A percentile compares a stretch with the other conserved stretches of the same genome.
Evolutionary conservation across 305 asterid genomes (phyloP).

Genomic region (Solanum aculeatissimum): DNA sequence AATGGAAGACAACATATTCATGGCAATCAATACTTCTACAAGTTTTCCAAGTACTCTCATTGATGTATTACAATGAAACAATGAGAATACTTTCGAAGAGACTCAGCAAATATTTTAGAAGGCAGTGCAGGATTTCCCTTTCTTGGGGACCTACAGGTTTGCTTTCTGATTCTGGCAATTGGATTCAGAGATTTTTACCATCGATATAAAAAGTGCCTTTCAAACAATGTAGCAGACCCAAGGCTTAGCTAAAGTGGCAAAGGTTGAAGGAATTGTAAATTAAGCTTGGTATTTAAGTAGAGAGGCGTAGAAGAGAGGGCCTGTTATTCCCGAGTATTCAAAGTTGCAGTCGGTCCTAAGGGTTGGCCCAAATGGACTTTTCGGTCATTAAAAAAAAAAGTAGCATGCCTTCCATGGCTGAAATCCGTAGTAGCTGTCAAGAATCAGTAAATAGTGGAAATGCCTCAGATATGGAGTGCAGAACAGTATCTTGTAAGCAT

Average conservation of each 20-base stretch:
- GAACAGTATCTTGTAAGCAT: background rate
- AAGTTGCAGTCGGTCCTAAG: background rate
- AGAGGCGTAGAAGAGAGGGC: background rate
- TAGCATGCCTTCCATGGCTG: background rate
- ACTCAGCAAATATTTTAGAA: background rate
- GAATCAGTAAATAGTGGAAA: background rate
- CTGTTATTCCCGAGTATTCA: background rate
- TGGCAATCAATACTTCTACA: background rate
- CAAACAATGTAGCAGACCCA: background rate
- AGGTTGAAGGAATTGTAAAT: background rate
- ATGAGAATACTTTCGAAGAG: background rate
- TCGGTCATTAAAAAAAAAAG: background rate
- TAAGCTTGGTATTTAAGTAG: background rate
- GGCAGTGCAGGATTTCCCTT: background rate
- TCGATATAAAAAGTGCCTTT: background rate
- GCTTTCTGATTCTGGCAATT: background rate
- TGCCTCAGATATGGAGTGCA: background rate
- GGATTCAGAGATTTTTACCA: background rate
- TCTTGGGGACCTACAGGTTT: background rate
- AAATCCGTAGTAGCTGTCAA: background rate
- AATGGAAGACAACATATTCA: background rate
- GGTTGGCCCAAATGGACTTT: background rate
- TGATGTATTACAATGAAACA: background rate
- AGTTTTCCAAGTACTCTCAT: background rate
- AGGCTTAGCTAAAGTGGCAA: background rate